Evolutionary conservation across 306 rosid species (phyloP), one percentile per base, ranked within the genome.

Genomic region (Geum urbanum): DNA sequence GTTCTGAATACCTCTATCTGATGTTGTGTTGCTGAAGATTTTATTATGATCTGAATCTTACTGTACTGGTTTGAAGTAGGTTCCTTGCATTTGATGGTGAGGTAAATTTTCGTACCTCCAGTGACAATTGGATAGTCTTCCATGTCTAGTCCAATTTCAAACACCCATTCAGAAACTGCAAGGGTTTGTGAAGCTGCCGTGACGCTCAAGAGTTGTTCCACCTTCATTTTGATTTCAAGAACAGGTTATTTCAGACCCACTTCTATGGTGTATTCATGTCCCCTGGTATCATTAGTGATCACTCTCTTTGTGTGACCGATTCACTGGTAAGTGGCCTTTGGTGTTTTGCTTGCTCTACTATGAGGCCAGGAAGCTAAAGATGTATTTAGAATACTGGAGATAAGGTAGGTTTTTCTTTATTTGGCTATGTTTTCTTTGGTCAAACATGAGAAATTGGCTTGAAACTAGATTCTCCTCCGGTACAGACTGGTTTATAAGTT

Each of bases 111-210:
- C 43, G 97, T 90, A 62, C 92, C 96, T 75, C 90, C 87, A 20
- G 77, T 75, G 77, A 90, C 56, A 63, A 90, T 90, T 41, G 91
- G 97, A 39, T 94, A 90, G 63, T 94, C 98, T 80, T 94, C 96
- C 94, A 90, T 85, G 91, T 88, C 96, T 54, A 94, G 74, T 63
- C 89, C 97, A 73, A 88, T 96, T n/a, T 86, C 1, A 20, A 94
- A 82, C 75, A 90, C 97, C 88, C 91, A 88, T 22, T 86, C 97
- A 19, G 53, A 81, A 14, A 88, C 86, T 8, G 84, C 70, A 12
- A 94, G 96, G 70, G 78, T 49, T 73, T 90, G 98, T 59, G 87
- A 84, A 78, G 76, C 77, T 51, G 78, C 75, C 3, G 97, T 83
- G 67, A 84, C 70, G 46, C 82, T 86, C 66, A 85, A 63, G 67